These are phyloP conservation scores for Cerrena zonata DNA, from an alignment of 1,284 basidiomycete genomes.

Conservation along the genomic window DNA sequence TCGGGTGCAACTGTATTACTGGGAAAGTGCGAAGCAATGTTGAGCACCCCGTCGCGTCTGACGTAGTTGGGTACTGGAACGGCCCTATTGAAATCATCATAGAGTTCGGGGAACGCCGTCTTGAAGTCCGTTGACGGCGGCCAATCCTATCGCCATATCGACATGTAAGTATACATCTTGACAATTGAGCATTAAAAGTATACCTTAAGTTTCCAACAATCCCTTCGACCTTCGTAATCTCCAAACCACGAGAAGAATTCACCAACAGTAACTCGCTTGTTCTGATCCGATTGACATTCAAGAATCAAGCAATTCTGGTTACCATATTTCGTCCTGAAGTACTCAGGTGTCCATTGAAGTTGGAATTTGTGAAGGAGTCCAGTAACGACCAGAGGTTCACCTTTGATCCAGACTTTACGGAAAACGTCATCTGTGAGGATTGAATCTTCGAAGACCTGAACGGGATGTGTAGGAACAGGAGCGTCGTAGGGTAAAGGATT, in stretches of 20 bases:
- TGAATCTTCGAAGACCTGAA: conserved; percentile 40
- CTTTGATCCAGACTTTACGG: conserved; percentile 63
- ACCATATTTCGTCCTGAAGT: conserved; percentile 70
- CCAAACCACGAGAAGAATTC: conserved; percentile 83
- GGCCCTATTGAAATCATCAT: conserved; percentile 75
- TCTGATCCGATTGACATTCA: conserved; percentile 72
- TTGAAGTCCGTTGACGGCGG: conserved; percentile 83
- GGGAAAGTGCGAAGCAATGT: conserved; percentile 86
- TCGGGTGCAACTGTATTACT: conserved; percentile 80
- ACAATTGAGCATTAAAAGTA: conserved; percentile 10
- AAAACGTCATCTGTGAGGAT: conserved; percentile 61
- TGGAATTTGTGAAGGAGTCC: conserved; percentile 57
- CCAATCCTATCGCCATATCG: conserved; percentile 66
- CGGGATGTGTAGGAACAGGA: conserved; percentile 39
- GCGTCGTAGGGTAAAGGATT: conserved; percentile 12
- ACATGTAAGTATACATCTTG: conserved; percentile 4
- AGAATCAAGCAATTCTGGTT: conserved; percentile 66
- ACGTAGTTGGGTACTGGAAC: conserved; percentile 87
- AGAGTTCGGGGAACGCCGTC: conserved; percentile 79
- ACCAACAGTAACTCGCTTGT: conserved; percentile 58
- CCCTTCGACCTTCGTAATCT: conserved; percentile 47
- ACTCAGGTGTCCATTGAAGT: conserved; percentile 75
- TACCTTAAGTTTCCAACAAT: conserved; percentile 82
- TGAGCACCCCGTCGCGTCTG: conserved; percentile 80
- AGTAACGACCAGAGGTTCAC: conserved; percentile 74